phyloP scores from a whole-genome alignment of 306 rosid genomes.

The Ammopiptanthus mongolicus region DNA sequence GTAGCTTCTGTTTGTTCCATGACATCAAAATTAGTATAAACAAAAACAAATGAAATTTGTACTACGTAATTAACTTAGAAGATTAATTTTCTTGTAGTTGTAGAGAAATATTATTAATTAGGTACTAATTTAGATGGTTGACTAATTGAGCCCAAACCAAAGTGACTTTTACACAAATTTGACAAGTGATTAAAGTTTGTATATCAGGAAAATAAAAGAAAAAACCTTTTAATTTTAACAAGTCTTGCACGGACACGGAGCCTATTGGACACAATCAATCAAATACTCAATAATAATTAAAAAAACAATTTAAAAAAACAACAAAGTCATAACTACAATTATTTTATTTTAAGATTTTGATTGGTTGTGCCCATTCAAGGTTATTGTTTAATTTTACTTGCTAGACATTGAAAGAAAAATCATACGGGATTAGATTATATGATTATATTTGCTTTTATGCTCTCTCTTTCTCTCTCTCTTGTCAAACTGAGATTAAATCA shows the following conservation, averaged over 20 bases:
- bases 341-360: no score
- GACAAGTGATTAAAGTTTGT: neutral
- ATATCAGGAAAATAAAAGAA: neutral
- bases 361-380: no score
- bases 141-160: neutral
- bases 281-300: no score
- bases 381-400: no score
- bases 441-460: neutral
- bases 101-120: neutral
- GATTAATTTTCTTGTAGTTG: neutral
- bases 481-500: no score
- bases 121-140: neutral
- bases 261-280: no score
- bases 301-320: no score
- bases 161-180: neutral
- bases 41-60: neutral
- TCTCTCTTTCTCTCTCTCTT: neutral
- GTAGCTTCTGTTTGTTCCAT: slow-evolving; percentile 58
- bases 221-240: no score
- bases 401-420: neutral
- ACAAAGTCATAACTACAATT: no score
- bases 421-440: neutral
- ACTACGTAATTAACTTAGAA: neutral
- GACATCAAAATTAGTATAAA: neutral
- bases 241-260: no score